Conservation (phyloP, 768 basidiomycete species). For the Chalciporus piperatus region DNA sequence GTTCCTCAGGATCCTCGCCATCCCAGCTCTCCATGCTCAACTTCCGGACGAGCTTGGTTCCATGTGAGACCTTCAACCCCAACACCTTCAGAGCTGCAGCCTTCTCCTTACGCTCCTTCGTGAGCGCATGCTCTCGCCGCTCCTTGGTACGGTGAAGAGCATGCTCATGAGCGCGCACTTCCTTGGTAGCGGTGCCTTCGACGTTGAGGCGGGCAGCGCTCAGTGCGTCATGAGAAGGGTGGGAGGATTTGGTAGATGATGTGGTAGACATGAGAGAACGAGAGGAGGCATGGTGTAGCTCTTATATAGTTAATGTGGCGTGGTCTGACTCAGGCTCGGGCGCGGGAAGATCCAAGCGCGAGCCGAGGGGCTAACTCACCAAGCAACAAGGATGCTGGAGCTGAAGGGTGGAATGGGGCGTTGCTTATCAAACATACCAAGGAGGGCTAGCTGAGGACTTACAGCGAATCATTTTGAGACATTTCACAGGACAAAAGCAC, state of each 20-base stretch:
- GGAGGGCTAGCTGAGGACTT: slow-evolving; percentile 4
- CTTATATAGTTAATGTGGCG: slow-evolving; percentile 35
- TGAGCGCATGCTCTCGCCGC: slow-evolving; percentile 29
- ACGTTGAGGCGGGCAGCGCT: slow-evolving; percentile 10
- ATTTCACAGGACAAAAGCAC: slow-evolving; percentile 19
- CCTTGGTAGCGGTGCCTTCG: slow-evolving; percentile 20
- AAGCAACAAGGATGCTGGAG: neutral
- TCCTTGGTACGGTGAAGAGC: slow-evolving; percentile 33
- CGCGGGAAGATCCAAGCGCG: slow-evolving; percentile 16
- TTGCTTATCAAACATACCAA: slow-evolving; percentile 2
- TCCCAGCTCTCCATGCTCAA: slow-evolving; percentile 31
- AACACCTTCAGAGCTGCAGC: slow-evolving; percentile 12
- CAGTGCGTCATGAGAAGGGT: slow-evolving; percentile 18
- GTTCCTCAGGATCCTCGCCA: slow-evolving; percentile 15
- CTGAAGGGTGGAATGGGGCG: slow-evolving; percentile 1
- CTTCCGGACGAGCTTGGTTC: slow-evolving; percentile 21
- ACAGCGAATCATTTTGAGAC: slow-evolving; percentile 15
- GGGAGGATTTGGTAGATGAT: slow-evolving; percentile 21
- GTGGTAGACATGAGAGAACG: slow-evolving; percentile 30
- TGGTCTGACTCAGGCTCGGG: slow-evolving; percentile 19
- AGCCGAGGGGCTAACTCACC: slow-evolving; percentile 18
- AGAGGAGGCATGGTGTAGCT: neutral
- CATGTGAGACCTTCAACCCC: slow-evolving; percentile 19
- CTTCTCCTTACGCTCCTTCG: slow-evolving; percentile 32
- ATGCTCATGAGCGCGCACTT: slow-evolving; percentile 32